phyloP scores from a whole-genome alignment of 768 basidiomycete genomes.

The Lactifluus subvellereus region DNA sequence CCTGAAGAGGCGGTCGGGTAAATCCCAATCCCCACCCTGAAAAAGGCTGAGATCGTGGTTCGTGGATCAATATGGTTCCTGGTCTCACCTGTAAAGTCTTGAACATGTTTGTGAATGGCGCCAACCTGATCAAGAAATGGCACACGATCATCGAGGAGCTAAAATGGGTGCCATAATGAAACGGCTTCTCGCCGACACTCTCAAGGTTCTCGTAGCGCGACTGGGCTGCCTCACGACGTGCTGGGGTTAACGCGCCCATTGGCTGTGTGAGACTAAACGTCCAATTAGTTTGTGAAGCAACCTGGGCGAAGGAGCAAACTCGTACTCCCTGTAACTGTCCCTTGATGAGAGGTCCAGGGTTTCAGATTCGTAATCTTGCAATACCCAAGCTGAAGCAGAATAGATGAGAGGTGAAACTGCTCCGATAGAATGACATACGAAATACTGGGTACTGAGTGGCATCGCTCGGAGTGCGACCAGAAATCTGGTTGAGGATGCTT shows the following conservation, averaged over 20 bases:
- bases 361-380: conserved; percentile 76
- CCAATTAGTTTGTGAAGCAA: neutral
- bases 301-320: neutral
- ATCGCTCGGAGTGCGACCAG: conserved; percentile 89
- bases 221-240: conserved; percentile 67
- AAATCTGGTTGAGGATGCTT: conserved; percentile 84
- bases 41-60: neutral
- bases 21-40: conserved; percentile 91
- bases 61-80: neutral
- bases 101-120: conserved; percentile 93
- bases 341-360: conserved; percentile 58
- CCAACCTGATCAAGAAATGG: conserved; percentile 85
- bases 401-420: neutral
- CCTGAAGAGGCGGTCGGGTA: conserved; percentile 84
- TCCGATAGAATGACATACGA: conserved; percentile 42
- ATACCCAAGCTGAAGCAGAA: conserved; percentile 66
- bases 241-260: conserved; percentile 83
- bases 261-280: conserved; percentile 59
- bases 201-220: conserved; percentile 68
- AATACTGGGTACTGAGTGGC: conserved; percentile 94
- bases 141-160: conserved; percentile 97
- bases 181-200: conserved; percentile 80
- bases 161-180: conserved; percentile 93
- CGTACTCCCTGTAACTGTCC: conserved; percentile 66
- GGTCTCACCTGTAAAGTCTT: conserved; percentile 65